Evolutionary conservation across 768 basidiomycete genomes (phyloP), one percentile per base, ranked within the genome.

Genomic region (Trametes cinnabarina): DNA sequence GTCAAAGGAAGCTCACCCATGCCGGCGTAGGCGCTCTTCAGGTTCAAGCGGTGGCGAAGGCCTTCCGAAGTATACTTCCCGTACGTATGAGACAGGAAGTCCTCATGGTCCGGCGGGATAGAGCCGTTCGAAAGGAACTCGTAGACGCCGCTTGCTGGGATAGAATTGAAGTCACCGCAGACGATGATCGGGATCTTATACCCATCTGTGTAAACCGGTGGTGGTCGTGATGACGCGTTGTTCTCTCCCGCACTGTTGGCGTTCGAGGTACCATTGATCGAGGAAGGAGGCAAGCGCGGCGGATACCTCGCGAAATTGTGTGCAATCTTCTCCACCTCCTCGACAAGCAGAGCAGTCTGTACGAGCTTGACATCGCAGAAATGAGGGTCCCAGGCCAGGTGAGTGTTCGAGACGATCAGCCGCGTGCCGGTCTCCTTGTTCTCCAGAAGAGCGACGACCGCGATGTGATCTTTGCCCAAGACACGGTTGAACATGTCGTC

Each of bases 401-500:
- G 97, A 6, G 86, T 84, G 70, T 98, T 98, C 37, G 89, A 88
- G 51, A 98, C 82, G 66, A 98, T 83, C 55, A 97, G 75, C 15
- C 96, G 86, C 12, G 94, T 87, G 40, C 94, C 94, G 0, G 94
- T 92, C 39, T 84, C 80, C 60, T 83, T 84, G 73, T 90, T 88
- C 76, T 99, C 97, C 68, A 98, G 79, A 28, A 93, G 80, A 65
- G 86, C 85, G 56, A 95, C 78, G 62, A 94, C 85, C 44, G 94
- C 94, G 62, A 98, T 91, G 68, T 98, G 85, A 73, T 98, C 96
- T 71, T 93, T 92, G 61, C 90, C 89, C 65, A 98, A 82, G 53
- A 98, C 94, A 30, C 97, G 93, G 69, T 98, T 98, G 82, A 98
- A 98, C 94, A 98, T 95, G 77, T 98, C 96, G 68, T 98, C 94